phyloP scores from a whole-genome alignment of 2,329 filamentous ascomycete species.

The Ophiocordyceps sinensis region DNA sequence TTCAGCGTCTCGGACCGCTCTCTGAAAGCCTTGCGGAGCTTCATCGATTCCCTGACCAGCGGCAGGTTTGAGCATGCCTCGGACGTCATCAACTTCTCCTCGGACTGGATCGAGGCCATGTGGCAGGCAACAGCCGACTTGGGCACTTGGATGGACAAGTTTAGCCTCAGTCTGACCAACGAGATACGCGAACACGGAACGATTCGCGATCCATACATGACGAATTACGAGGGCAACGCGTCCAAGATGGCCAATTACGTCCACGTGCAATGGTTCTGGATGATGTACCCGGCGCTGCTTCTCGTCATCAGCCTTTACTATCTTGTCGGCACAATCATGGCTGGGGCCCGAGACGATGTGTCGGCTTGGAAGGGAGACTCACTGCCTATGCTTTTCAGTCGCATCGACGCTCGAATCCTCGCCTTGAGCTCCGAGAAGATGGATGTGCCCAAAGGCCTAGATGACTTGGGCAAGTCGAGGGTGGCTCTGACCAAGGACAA shows the following conservation, averaged over 20 bases:
- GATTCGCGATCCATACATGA: constrained; percentile 3
- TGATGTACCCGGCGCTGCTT: constrained; percentile 19
- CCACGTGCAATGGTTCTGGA: constrained; percentile 20
- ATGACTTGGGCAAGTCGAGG: constrained; percentile 17
- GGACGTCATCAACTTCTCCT: constrained; percentile 16
- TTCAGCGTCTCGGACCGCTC: constrained; percentile 18
- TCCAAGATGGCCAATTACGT: constrained; percentile 16
- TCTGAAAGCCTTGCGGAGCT: constrained; percentile 14
- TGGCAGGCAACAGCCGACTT: constrained; percentile 17
- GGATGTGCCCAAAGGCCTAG: constrained; percentile 20
- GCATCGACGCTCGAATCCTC: constrained; percentile 18
- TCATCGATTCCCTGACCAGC: constrained; percentile 16
- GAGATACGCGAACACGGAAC: constrained; percentile 19
- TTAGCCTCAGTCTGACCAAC: constrained; percentile 20
- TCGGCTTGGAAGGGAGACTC: constrained; percentile 23
- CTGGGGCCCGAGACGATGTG: constrained; percentile 19
- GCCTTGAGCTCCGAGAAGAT: constrained; percentile 16
- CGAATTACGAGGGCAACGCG: constrained; percentile 14
- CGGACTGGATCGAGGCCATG: constrained; percentile 23
- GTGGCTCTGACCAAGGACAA: constrained; percentile 18
- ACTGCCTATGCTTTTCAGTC: constrained; percentile 23
- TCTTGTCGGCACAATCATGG: constrained; percentile 19
- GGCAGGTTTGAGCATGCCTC: constrained; percentile 16
- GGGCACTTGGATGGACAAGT: constrained; percentile 15
- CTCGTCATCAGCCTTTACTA: constrained; percentile 20